Percentiles rank a stretch among this genome's conserved stretches.
Conservation (phyloP, 768 basidiomycete species). For the Xerocomellus chrysenteron region DNA sequence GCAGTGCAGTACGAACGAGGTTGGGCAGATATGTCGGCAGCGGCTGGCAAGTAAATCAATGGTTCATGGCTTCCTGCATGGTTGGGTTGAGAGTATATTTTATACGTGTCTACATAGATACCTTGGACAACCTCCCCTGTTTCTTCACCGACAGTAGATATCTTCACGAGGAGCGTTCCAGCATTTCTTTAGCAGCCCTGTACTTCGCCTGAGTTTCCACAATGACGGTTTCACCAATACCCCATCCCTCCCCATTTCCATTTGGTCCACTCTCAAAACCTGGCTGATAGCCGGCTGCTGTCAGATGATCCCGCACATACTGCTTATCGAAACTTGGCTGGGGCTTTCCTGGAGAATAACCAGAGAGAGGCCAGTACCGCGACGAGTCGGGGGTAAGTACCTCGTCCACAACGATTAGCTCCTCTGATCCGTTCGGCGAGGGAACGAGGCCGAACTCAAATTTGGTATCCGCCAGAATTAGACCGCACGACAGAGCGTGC, state of each 20-base stretch:
- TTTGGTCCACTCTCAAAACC: conserved; percentile 75
- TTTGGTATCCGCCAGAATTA: conserved; percentile 97
- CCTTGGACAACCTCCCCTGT: background rate
- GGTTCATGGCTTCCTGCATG: background rate
- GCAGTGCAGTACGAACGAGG: conserved; percentile 72
- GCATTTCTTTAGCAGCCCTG: conserved; percentile 65
- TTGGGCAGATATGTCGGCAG: conserved; percentile 43
- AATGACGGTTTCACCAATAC: conserved; percentile 73
- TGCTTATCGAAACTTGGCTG: conserved; percentile 98
- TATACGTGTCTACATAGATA: conserved; percentile 2
- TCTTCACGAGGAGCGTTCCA: conserved; percentile 37
- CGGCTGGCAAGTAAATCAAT: background rate
- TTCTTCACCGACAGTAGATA: background rate
- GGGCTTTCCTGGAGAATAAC: conserved; percentile 67
- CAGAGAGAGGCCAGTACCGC: conserved; percentile 86
- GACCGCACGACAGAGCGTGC: conserved; percentile 69
- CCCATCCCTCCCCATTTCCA: conserved; percentile 73
- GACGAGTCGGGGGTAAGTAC: conserved; percentile 97
- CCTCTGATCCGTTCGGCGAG: conserved; percentile 34
- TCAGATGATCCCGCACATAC: conserved; percentile 89
- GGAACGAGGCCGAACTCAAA: conserved; percentile 93
- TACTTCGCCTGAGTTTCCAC: conserved; percentile 78
- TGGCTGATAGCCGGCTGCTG: conserved; percentile 66
- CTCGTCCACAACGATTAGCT: conserved; percentile 90
- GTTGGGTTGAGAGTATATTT: background rate